A percentile compares a stretch with the other conserved stretches of the same genome.
These are phyloP conservation scores for Aeschynomene evenia DNA, from an alignment of 306 rosid genomes.

Conservation along the genomic window DNA sequence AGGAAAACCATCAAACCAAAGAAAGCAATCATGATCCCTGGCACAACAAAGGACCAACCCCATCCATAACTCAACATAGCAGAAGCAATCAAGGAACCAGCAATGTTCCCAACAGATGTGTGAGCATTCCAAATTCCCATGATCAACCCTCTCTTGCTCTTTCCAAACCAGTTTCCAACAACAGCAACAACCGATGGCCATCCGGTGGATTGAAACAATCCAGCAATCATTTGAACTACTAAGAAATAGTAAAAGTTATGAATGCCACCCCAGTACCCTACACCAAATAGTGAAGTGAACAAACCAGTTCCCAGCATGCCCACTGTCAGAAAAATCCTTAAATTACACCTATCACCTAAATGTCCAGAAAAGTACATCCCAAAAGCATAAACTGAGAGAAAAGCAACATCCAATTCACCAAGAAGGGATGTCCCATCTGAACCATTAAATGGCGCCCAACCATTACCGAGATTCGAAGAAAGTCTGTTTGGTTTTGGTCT, in stretches of 20 bases:
- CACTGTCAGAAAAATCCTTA: constrained; percentile 75
- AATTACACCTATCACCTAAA: constrained; percentile 72
- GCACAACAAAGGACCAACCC: constrained; percentile 96
- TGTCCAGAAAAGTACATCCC: constrained; percentile 99
- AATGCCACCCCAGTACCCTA: constrained; percentile 80
- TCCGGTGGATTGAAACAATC: constrained; percentile 94
- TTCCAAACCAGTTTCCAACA: constrained; percentile 95
- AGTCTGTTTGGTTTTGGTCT: constrained; percentile 33
- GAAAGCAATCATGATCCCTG: constrained; percentile 63
- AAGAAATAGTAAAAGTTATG: constrained; percentile 75
- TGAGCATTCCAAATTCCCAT: constrained; percentile 99
- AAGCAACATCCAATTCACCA: constrained; percentile 90
- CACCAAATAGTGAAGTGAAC: constrained; percentile 81
- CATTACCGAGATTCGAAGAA: constrained; percentile 51
- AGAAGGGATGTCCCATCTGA: constrained; percentile 80
- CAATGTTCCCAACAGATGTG: constrained; percentile 89
- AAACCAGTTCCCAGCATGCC: constrained; percentile 96
- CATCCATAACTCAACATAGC: constrained; percentile 84
- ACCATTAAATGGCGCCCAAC: constrained; percentile 91
- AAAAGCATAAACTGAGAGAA: constrained; percentile 77
- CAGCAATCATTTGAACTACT: constrained; percentile 76
- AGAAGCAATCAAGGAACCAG: constrained; percentile 88
- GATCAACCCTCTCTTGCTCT: constrained; percentile 91
- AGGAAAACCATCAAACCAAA: constrained; percentile 67
- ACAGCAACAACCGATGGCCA: constrained; percentile 99